Evolutionary conservation across 306 rosid genomes (phyloP).

Genomic region (Cotoneaster glaucophyllus): DNA sequence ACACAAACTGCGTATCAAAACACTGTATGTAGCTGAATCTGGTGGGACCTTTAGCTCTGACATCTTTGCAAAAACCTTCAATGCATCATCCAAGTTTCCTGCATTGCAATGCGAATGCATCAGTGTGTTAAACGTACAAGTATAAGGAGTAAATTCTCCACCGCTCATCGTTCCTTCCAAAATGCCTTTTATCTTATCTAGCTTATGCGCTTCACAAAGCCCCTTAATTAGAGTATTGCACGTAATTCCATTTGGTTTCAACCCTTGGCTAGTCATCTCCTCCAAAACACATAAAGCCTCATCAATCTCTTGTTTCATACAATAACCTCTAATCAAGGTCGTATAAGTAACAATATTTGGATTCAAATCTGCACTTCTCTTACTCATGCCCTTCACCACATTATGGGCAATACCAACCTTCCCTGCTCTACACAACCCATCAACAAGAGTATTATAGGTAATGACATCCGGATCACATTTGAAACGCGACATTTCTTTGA

Average conservation of each 20-base stretch:
- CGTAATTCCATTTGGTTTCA: slow-evolving; percentile 54
- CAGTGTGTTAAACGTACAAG: slow-evolving; percentile 71
- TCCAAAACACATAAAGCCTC: slow-evolving; percentile 61
- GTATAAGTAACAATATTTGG: slow-evolving; percentile 80
- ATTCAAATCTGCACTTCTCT: slow-evolving; percentile 48
- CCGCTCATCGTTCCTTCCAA: slow-evolving; percentile 35
- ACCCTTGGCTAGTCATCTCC: slow-evolving; percentile 60
- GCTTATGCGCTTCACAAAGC: slow-evolving; percentile 52
- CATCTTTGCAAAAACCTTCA: slow-evolving; percentile 59
- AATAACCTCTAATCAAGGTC: slow-evolving; percentile 69
- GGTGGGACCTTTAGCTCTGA: slow-evolving; percentile 35
- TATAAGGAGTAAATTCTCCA: slow-evolving; percentile 48
- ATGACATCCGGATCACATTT: slow-evolving; percentile 60
- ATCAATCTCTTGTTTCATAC: slow-evolving; percentile 53
- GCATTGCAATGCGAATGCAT: slow-evolving; percentile 55
- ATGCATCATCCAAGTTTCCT: slow-evolving; percentile 60
- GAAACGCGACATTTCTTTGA: slow-evolving; percentile 49
- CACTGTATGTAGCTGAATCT: slow-evolving; percentile 81
- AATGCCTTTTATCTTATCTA: slow-evolving; percentile 51
- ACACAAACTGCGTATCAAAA: slow-evolving; percentile 60
- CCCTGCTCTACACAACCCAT: slow-evolving; percentile 81
- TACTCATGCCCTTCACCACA: slow-evolving; percentile 66
- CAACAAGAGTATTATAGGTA: slow-evolving; percentile 72
- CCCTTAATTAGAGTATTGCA: slow-evolving; percentile 73
- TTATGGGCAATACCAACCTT: slow-evolving; percentile 53